Evolutionary conservation across 306 rosid species (phyloP).

Genomic region (Medicago arabica): DNA sequence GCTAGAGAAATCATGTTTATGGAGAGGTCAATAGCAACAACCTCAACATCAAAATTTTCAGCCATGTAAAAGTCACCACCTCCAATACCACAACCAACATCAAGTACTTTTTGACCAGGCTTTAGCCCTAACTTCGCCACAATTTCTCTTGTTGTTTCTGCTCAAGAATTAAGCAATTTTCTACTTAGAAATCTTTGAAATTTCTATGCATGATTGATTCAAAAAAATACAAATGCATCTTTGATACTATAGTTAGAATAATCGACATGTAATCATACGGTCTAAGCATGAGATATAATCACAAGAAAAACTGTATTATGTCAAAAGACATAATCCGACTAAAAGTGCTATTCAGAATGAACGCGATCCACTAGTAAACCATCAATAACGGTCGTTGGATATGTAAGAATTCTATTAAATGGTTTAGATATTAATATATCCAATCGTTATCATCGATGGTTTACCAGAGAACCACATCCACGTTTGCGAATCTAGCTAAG

Average conservation of each 20-base stretch:
- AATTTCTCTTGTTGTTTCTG: slow-evolving; percentile 87
- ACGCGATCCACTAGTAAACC: not conserved
- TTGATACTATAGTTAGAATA: not conserved
- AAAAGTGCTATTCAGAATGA: not conserved
- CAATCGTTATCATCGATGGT: not conserved
- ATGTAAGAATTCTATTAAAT: not conserved
- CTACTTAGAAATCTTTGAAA: slow-evolving; percentile 3
- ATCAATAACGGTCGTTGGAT: not conserved
- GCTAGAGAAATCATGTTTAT: slow-evolving; percentile 91
- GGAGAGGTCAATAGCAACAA: slow-evolving; percentile 92
- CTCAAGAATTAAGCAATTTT: slow-evolving; percentile 32
- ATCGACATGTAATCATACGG: not conserved
- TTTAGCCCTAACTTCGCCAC: slow-evolving; percentile 71
- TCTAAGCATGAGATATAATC: slow-evolving; percentile 7
- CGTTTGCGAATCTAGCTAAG: not conserved
- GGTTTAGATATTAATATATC: not conserved
- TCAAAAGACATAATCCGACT: not conserved
- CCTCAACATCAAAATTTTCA: slow-evolving; percentile 79
- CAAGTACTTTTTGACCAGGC: slow-evolving; percentile 77
- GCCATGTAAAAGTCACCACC: slow-evolving; percentile 98
- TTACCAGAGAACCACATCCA: not conserved
- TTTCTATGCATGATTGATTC: not conserved
- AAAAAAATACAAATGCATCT: not conserved
- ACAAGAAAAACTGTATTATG: not conserved
- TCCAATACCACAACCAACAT: slow-evolving; percentile 96